phyloP scores from a whole-genome alignment of 2,329 filamentous ascomycete genomes.

The Monosporascus cannonballus region DNA sequence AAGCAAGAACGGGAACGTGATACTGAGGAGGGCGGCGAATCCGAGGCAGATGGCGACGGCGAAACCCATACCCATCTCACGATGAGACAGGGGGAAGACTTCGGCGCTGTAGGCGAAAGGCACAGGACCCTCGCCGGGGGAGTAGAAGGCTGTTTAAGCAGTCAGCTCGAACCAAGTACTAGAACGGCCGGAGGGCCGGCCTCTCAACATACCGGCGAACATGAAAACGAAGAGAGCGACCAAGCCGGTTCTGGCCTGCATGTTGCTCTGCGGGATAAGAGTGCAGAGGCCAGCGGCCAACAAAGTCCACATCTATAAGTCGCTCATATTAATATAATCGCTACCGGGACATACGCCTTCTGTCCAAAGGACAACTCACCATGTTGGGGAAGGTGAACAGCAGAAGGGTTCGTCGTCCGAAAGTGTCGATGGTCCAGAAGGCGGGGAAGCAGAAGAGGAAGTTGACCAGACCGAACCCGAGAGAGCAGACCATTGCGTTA shows the following conservation, averaged over 20 bases:
- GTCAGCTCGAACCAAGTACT: too few relatives aligned
- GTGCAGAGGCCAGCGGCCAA: constrained; percentile 57
- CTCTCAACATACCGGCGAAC: constrained; percentile 32
- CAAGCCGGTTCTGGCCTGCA: constrained; percentile 29
- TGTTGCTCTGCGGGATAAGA: constrained; percentile 31
- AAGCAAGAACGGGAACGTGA: constrained; percentile 57
- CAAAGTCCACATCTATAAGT: constrained; percentile 50
- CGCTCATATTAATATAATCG: not conserved
- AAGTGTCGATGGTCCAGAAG: constrained; percentile 62
- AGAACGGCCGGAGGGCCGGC: too few relatives aligned
- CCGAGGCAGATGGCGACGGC: constrained; percentile 60
- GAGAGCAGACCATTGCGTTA: constrained; percentile 55
- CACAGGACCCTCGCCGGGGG: constrained; percentile 60
- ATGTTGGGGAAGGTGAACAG: constrained; percentile 63
- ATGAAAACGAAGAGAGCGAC: constrained; percentile 56
- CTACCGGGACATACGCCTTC: not conserved
- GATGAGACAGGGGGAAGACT: constrained; percentile 63
- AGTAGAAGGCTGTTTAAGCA: constrained; percentile 45
- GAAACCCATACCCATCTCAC: constrained; percentile 66
- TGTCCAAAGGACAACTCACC: constrained; percentile 17
- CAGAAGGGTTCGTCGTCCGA: constrained; percentile 55
- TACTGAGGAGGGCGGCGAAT: constrained; percentile 54
- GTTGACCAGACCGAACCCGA: constrained; percentile 60
- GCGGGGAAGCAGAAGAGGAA: constrained; percentile 61
- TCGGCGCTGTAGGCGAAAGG: constrained; percentile 65